Base-by-base conservation (phyloP, 176 grass and related monocot species). In the Cenchrus fungigraminus region DNA sequence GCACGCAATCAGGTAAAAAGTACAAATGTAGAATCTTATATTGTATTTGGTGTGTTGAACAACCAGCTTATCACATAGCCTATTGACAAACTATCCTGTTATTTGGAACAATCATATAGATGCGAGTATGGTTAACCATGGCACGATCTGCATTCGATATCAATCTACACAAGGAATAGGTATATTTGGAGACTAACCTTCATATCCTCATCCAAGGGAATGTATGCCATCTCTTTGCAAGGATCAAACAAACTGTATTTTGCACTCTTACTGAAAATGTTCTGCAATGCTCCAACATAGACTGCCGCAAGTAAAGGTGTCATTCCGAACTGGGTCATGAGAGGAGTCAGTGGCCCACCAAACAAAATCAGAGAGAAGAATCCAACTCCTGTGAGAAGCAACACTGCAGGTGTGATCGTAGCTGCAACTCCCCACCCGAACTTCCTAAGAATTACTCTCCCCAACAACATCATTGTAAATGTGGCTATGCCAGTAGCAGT, bases 181-280 rank as follows among this genome's bases (percentile, higher is more conserved):
- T 42, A 62, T 37, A 9, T 79, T 86, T 60, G 84, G n/a, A 63
- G 52, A 89, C 89, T 92, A 69, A 99, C 97, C 97, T 99, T 99
- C 97, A 99, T 92, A 79, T 99, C 97, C 85, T 99, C 97, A 19
- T 99, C 97, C 87, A 99, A 88, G 80, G 97, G 97, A 99, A 99
- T 99, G 80, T 99, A 99, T 4, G 97, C 97, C 97, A 99, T 99
- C 83, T 99, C 97, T 70, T 99, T 99, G 88, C 97, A 99, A 52
- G 97, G 97, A 65, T 99, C 97, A n/a, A 99, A 99, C 76, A 99
- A 88, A 70, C 97, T 99, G 86, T 99, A 99, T 57, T 99, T 99
- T 77, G 97, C 93, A 82, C 97, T 99, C 90, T 99, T 99, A 83
- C 97, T 99, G 91, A 99, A 99, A 87, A 99, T 99, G 65, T 99